A percentile compares a stretch with the other conserved stretches of the same genome.
Conservation (phyloP, 1,284 basidiomycete species). For the Irpex sp. region DNA sequence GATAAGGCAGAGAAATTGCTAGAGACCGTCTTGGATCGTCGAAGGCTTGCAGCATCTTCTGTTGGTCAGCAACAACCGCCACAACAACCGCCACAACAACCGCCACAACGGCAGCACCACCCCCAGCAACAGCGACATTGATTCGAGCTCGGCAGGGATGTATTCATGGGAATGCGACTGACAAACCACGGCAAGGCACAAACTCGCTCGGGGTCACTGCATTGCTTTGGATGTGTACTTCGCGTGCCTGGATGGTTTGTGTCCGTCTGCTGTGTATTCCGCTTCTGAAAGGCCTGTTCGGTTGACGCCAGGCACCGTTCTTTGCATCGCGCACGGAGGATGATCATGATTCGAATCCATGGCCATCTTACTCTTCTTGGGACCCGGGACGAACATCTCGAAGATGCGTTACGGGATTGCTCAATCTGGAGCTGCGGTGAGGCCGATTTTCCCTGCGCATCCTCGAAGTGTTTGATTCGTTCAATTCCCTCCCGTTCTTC, state of each 20-base stretch:
- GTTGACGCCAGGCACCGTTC: not conserved
- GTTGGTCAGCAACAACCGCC: not conserved
- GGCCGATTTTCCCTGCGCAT: not conserved
- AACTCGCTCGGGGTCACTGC: not conserved
- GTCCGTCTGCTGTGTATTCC: not conserved
- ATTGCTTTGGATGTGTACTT: not conserved
- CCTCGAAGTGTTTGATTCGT: not conserved
- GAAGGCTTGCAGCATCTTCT: constrained; percentile 20
- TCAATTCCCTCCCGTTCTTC: not conserved
- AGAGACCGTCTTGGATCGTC: constrained; percentile 45
- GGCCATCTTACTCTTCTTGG: no score
- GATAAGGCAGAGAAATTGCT: constrained; percentile 72
- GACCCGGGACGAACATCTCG: not conserved
- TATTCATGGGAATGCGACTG: not conserved
- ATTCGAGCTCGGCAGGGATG: not conserved
- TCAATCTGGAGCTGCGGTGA: not conserved
- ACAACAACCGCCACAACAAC: not conserved
- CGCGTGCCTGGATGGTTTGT: not conserved
- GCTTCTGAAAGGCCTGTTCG: not conserved
- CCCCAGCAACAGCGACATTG: not conserved
- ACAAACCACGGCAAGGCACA: not conserved
- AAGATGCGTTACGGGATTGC: not conserved
- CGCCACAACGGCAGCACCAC: not conserved
- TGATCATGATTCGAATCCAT: not conserved
- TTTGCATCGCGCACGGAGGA: not conserved